Conservation (phyloP, 345 rosid species). For the Populus deltoides region DNA sequence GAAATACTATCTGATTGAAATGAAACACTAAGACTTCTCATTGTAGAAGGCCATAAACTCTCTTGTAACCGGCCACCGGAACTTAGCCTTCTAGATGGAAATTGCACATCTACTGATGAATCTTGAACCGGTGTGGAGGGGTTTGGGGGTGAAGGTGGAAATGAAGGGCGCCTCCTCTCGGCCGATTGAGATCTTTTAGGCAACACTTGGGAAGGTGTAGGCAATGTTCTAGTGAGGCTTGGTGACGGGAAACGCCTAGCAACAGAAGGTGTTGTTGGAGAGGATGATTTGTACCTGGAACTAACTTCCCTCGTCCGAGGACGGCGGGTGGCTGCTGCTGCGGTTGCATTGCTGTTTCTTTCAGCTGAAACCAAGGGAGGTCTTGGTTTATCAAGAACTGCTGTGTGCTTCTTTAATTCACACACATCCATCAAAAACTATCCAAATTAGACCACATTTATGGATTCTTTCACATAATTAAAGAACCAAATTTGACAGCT, state of each 20-base stretch:
- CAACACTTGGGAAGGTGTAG: slow-evolving; percentile 46
- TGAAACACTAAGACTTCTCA: slow-evolving; percentile 94
- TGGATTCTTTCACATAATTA: slow-evolving; percentile 22
- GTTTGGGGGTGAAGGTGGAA: slow-evolving; percentile 61
- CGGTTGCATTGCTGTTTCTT: slow-evolving; percentile 46
- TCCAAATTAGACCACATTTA: slow-evolving; percentile 59
- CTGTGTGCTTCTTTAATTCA: slow-evolving; percentile 51
- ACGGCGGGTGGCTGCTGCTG: slow-evolving; percentile 49
- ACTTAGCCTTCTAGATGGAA: slow-evolving; percentile 61
- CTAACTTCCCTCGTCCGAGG: slow-evolving; percentile 60
- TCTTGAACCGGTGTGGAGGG: slow-evolving; percentile 77
- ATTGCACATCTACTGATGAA: slow-evolving; percentile 45
- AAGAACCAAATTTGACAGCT: slow-evolving; percentile 33
- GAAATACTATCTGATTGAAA: slow-evolving; percentile 91
- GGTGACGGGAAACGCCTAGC: slow-evolving; percentile 76
- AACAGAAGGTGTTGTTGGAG: slow-evolving; percentile 46
- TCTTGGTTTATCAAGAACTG: slow-evolving; percentile 51
- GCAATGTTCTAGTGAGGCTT: slow-evolving; percentile 48
- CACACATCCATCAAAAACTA: slow-evolving; percentile 70
- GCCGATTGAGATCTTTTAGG: slow-evolving; percentile 78
- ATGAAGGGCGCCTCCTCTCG: slow-evolving; percentile 83
- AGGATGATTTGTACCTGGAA: slow-evolving; percentile 85
- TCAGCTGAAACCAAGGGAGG: slow-evolving; percentile 65
- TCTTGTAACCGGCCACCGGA: slow-evolving; percentile 64
- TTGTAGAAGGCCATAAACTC: slow-evolving; percentile 98